phyloP scores from a whole-genome alignment of 1,284 basidiomycete species.

The Microbotryomycetes sp. region DNA sequence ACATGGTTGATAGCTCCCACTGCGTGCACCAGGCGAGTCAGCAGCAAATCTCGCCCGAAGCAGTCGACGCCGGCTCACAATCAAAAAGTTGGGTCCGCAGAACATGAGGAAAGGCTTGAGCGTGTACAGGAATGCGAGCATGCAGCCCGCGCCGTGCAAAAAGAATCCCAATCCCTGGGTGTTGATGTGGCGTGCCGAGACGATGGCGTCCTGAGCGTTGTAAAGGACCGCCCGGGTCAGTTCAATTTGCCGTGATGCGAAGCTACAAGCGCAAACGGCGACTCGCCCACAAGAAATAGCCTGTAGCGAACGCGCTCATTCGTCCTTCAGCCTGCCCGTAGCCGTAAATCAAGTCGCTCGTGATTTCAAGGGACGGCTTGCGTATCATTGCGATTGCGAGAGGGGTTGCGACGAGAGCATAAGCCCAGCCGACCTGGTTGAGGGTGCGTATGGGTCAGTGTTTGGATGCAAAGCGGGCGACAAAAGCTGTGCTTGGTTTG shows the following conservation, averaged over 20 bases:
- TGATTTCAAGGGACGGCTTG: slow-evolving; percentile 12
- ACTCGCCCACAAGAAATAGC: slow-evolving; percentile 29
- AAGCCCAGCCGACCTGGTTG: slow-evolving; percentile 37
- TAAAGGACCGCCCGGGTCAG: slow-evolving; percentile 13
- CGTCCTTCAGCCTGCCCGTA: slow-evolving; percentile 15
- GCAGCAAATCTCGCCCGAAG: not conserved
- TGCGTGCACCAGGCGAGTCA: not conserved
- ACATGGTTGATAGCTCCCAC: slow-evolving; percentile 33
- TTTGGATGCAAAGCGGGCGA: not conserved
- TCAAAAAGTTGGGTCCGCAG: slow-evolving; percentile 40
- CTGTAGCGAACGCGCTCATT: slow-evolving; percentile 22
- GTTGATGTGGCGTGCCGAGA: slow-evolving; percentile 33
- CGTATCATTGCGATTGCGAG: slow-evolving; percentile 17
- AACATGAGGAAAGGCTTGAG: slow-evolving; percentile 41
- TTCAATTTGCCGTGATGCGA: slow-evolving; percentile 19
- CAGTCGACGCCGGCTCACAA: slow-evolving; percentile 24
- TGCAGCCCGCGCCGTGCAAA: slow-evolving; percentile 39
- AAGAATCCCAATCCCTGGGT: slow-evolving; percentile 42
- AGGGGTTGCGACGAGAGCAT: slow-evolving; percentile 23
- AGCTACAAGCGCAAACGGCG: slow-evolving; percentile 24
- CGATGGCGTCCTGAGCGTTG: slow-evolving; percentile 39
- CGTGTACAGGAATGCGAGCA: slow-evolving; percentile 36
- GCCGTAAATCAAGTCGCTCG: slow-evolving; percentile 21
- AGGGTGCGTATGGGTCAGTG: slow-evolving; percentile 20
- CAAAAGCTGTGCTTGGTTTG: too few relatives aligned